These are phyloP conservation scores for Aureobasidium sp. DNA, from an alignment of 2,329 filamentous ascomycete species.

Conservation along the genomic window DNA sequence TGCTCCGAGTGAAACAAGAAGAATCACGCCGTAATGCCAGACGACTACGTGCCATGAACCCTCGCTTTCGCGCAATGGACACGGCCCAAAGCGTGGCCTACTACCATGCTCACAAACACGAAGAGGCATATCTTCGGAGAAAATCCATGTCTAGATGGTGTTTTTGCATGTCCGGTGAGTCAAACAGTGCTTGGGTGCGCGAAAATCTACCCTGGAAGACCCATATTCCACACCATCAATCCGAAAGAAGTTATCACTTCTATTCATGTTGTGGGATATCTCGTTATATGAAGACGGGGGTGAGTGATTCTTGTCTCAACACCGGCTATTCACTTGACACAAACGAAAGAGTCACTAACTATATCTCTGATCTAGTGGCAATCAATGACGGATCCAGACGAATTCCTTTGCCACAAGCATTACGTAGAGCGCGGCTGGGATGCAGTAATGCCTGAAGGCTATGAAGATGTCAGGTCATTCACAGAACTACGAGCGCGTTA, in stretches of 20 bases:
- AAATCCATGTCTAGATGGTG: not conserved
- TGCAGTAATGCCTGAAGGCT: not conserved
- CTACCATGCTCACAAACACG: not conserved
- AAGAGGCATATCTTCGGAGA: not conserved
- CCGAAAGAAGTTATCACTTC: too few species aligned
- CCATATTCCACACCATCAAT: not conserved
- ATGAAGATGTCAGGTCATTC: not conserved
- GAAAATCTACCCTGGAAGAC: not conserved
- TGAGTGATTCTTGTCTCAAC: not conserved
- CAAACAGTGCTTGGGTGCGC: too few species aligned
- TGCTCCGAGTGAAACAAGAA: not conserved
- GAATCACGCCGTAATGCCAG: too few species aligned
- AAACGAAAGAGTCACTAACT: not conserved
- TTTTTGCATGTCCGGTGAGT: not conserved
- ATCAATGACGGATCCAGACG: not conserved
- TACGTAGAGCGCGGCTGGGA: not conserved
- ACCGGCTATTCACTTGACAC: too few species aligned
- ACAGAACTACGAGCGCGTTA: not conserved
- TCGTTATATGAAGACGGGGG: not conserved
- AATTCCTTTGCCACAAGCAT: not conserved
- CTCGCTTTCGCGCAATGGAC: too few species aligned
- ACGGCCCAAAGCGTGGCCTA: not conserved
- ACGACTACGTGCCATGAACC: too few species aligned
- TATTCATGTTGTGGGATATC: too few species aligned
- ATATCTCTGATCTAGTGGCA: not conserved